These are phyloP conservation scores for Gastrodia elata DNA, from an alignment of 106 monocot species.

Conservation along the genomic window DNA sequence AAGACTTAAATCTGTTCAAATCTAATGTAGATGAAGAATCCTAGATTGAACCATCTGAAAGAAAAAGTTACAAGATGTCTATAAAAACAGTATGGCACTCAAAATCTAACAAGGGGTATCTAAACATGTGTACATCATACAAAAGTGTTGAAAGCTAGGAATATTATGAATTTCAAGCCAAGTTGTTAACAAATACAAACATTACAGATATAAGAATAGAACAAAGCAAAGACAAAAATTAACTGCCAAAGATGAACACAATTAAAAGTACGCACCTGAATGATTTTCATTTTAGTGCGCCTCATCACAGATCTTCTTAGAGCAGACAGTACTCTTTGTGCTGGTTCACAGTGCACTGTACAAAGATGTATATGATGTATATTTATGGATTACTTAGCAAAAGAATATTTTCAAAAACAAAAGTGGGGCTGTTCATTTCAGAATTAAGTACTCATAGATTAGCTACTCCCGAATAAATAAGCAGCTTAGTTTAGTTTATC, in stretches of 20 bases:
- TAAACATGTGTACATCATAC: neutral
- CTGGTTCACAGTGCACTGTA: conserved; percentile 28
- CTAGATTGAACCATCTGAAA: neutral
- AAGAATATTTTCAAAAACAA: neutral
- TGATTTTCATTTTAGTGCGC: conserved; percentile 31
- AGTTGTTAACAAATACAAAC: neutral
- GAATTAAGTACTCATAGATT: no score
- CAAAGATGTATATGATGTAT: conserved; percentile 7
- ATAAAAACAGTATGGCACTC: neutral
- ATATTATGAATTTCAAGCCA: neutral
- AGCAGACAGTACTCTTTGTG: conserved; percentile 48
- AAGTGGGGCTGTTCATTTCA: no score
- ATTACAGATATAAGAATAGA: neutral
- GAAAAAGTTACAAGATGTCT: neutral
- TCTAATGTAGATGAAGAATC: neutral
- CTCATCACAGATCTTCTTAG: conserved; percentile 71
- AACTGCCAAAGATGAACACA: neutral
- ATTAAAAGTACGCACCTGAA: conserved; percentile 34
- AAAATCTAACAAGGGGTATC: neutral
- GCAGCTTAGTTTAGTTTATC: no score
- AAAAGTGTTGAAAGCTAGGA: neutral
- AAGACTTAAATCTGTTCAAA: neutral
- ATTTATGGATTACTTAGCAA: neutral
- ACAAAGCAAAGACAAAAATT: neutral
- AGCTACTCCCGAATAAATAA: no score